phyloP scores from a whole-genome alignment of 1,284 basidiomycete species.

The Tetrapyrgos nigripes region DNA sequence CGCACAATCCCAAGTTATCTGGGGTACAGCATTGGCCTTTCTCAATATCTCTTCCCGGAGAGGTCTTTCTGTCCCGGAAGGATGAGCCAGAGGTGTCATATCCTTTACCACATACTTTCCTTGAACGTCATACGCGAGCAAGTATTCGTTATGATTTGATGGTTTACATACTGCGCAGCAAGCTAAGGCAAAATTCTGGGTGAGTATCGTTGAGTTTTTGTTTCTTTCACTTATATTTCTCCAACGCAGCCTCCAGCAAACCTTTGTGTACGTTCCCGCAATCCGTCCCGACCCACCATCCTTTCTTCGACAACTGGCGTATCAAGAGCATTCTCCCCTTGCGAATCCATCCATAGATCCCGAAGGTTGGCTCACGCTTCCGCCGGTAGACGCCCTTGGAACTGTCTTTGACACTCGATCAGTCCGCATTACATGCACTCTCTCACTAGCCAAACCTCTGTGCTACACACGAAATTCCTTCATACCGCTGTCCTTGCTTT shows the following conservation, averaged over 20 bases:
- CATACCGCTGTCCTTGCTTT: constrained; percentile 41
- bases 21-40: constrained; percentile 44
- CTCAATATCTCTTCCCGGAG: constrained; percentile 39
- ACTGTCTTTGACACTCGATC: constrained; percentile 37
- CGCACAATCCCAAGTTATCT: constrained; percentile 31
- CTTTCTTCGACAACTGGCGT: constrained; percentile 40
- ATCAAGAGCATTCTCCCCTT: constrained; percentile 32
- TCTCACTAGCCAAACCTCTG: constrained; percentile 43
- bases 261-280: constrained; percentile 42
- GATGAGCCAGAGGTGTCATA: not conserved
- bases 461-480: constrained; percentile 46
- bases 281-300: constrained; percentile 41
- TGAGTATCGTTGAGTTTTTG: constrained; percentile 23
- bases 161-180: constrained; percentile 38
- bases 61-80: constrained; percentile 14
- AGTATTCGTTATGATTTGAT: constrained; percentile 42
- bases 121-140: constrained; percentile 34
- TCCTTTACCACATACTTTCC: constrained; percentile 39
- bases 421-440: constrained; percentile 40
- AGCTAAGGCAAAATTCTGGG: constrained; percentile 43
- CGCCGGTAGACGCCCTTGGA: constrained; percentile 34
- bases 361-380: constrained; percentile 43
- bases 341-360: constrained; percentile 43
- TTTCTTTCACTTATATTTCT: not conserved
- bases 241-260: constrained; percentile 36